Base-by-base conservation (phyloP, 179 eudicot genomes). In the Beta lomatogona region DNA sequence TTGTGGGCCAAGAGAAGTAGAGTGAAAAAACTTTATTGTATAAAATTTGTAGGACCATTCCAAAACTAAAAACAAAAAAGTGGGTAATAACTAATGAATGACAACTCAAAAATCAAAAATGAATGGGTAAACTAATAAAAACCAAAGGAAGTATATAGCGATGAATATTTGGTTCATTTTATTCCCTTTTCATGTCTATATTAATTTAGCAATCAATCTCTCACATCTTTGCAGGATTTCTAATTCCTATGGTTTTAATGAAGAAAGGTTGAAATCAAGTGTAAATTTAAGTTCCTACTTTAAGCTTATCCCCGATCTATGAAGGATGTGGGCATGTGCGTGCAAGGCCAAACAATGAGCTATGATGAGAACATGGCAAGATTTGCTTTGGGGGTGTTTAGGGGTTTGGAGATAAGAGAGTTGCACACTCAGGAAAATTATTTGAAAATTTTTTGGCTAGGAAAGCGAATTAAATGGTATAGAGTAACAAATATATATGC, bases 141-240 rank as follows among this genome's bases (percentile, higher is more conserved):
- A 36, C 3, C 41, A 3, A 3, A 36, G 41, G 3, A 36, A 48
- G 52, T 48, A 48, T 9, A 48, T 48, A 48, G 52, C 7, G 3
- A 36, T 36, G 41, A 36, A 48, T 48, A 48, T 48, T 48, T 0
- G 64, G 8, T n/a, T 18, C 2, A 2, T 18, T 18, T 18, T n/a
- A 60, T 5, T 60, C 10, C 10, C 22, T n/a, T 60, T 60, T 60
- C 10, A 60, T 0, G n/a, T 60, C 10, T 60, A 58, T 41, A 21
- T 10, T 75, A 75, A n/a, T 44, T 3, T 0, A 75, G 54, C 10
- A 58, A 59, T 75, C n/a, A 36, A 75, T 50, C 16, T 28, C 18
- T 15, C 8, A 22, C 8, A 66, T 65, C 22, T 60, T 52, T 77
- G 73, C 80, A 77, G 80, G 80, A 25, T 28, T 77, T 25, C n/a